These are phyloP conservation scores for Penicillium janthinellum DNA, from an alignment of 2,329 filamentous ascomycete species.

Conservation along the genomic window DNA sequence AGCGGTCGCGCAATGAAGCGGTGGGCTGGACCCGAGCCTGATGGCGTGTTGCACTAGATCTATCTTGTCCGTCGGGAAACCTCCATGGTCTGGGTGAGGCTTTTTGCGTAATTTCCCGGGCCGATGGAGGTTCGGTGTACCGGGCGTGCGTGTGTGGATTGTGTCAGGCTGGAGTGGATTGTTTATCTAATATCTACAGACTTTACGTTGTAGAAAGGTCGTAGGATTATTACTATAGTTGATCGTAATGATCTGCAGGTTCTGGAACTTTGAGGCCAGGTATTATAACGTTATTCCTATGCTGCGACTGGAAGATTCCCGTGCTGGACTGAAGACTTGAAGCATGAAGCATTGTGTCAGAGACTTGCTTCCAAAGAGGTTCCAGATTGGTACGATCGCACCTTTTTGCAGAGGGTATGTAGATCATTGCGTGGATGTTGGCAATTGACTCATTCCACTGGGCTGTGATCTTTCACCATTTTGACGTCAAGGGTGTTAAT, in stretches of 20 bases:
- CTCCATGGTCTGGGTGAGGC: not conserved
- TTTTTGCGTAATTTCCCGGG: not conserved
- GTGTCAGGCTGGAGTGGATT: not conserved
- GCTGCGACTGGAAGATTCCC: no score
- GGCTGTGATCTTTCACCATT: not conserved
- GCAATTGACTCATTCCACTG: not conserved
- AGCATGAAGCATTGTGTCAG: not conserved
- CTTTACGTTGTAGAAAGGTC: not conserved
- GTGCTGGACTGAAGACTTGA: not conserved
- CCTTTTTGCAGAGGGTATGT: no score
- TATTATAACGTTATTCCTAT: no score
- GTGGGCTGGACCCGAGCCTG: not conserved
- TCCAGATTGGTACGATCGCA: no score
- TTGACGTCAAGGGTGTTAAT: not conserved
- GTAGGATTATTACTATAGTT: not conserved
- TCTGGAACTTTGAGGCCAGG: not conserved
- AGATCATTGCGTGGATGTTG: not conserved
- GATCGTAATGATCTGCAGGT: not conserved
- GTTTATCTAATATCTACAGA: not conserved
- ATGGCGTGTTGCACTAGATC: not conserved
- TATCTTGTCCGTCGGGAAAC: not conserved
- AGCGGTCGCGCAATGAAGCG: not conserved
- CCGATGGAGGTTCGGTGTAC: constrained; percentile 2
- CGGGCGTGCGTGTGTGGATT: not conserved
- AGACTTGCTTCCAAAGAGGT: not conserved